Conservation (phyloP, 83 land plant genomes). For the Thuja plicata region DNA sequence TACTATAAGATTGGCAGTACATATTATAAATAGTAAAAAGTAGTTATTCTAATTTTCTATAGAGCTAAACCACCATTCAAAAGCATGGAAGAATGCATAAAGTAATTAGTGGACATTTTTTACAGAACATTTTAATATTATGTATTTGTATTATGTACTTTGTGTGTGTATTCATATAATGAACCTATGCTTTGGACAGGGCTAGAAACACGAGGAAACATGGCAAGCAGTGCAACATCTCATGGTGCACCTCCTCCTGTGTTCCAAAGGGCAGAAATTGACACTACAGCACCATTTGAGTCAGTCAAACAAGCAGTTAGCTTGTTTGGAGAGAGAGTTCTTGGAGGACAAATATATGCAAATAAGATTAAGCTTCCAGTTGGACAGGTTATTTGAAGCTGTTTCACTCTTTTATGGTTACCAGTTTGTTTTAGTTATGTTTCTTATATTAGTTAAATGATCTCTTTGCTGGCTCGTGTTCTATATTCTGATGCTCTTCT, state of each 20-base stretch:
- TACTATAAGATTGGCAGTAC: not conserved
- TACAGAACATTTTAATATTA: not conserved
- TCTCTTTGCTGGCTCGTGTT: not conserved
- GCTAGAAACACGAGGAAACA: not conserved
- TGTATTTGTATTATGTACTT: not conserved
- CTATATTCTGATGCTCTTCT: conserved; percentile 5
- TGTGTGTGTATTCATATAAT: not conserved
- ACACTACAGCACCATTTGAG: conserved; percentile 56
- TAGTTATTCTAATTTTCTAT: not conserved
- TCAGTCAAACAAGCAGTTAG: conserved; percentile 67
- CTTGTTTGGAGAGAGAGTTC: conserved; percentile 67
- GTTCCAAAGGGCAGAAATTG: conserved; percentile 50
- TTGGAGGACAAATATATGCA: conserved; percentile 61
- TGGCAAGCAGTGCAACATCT: conserved; percentile 14
- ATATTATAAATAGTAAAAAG: not conserved
- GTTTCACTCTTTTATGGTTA: not conserved
- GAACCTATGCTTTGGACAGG: not conserved
- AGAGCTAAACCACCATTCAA: not conserved
- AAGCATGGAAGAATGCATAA: not conserved
- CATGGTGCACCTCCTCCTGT: not conserved
- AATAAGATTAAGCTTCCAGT: conserved; percentile 29
- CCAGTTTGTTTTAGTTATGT: not conserved
- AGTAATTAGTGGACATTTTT: not conserved
- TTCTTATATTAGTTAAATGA: not conserved
- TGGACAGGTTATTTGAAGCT: conserved; percentile 3